A percentile compares a stretch with the other conserved stretches of the same genome.
Evolutionary conservation across 2,329 filamentous ascomycete species (phyloP).

Genomic region (Fusarium verticillioides): DNA sequence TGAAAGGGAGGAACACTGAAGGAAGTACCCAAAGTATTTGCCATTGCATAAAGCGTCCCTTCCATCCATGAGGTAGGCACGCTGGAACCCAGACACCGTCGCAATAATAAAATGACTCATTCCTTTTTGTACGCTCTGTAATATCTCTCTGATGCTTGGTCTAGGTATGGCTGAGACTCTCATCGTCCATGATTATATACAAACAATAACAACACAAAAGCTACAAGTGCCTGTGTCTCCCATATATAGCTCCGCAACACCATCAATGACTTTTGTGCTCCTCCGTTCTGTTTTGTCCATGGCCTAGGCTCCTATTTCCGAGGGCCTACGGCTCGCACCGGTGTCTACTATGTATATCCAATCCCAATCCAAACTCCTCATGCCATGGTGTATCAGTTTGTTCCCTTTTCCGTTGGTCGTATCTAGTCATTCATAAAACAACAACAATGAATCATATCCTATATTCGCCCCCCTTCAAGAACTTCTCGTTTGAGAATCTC

Average conservation of each 20-base stretch:
- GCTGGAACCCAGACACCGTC: neutral
- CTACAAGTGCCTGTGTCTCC: neutral
- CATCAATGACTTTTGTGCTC: constrained; percentile 28
- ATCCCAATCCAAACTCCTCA: constrained; percentile 32
- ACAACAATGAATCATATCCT: constrained; percentile 18
- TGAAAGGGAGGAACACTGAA: neutral
- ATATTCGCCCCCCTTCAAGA: constrained; percentile 66
- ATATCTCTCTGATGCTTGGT: constrained; percentile 6
- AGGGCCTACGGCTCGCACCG: constrained; percentile 18
- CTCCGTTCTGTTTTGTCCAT: constrained; percentile 1
- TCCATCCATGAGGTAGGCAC: neutral
- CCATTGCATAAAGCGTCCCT: neutral
- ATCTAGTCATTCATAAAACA: constrained; percentile 19
- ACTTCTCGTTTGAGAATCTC: constrained; percentile 74
- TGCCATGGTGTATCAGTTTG: constrained; percentile 14
- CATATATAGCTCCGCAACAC: constrained; percentile 25
- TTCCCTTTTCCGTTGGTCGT: constrained; percentile 5
- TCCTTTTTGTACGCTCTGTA: neutral
- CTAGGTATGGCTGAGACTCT: neutral
- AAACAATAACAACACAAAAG: constrained; percentile 8
- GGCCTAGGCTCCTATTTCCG: neutral
- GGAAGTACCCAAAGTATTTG: neutral
- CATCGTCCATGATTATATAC: constrained; percentile 4
- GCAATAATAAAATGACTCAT: neutral
- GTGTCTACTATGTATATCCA: constrained; percentile 27